These are phyloP conservation scores for Cladophialophora chaetospira DNA, from an alignment of 2,329 filamentous ascomycete species.

Conservation along the genomic window DNA sequence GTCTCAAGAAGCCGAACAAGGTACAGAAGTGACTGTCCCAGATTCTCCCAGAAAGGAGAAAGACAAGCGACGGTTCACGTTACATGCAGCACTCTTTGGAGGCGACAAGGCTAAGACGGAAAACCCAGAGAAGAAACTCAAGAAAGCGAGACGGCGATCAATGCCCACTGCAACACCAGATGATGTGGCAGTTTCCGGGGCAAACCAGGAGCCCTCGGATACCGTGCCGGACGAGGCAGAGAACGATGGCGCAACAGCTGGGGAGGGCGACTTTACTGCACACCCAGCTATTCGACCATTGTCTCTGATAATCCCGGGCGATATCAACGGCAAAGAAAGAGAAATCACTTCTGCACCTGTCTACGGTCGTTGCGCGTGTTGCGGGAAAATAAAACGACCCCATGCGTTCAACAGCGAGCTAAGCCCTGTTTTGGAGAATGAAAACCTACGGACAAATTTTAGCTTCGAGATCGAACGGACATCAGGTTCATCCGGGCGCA, in stretches of 20 bases:
- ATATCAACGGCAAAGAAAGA: conserved; percentile 31
- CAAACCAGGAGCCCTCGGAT: background rate
- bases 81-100: conserved; percentile 21
- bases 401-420: conserved; percentile 25
- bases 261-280: conserved; percentile 14
- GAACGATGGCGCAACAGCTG: conserved; percentile 14
- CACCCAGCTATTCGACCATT: conserved; percentile 29
- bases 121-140: conserved; percentile 19
- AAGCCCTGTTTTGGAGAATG: conserved; percentile 33
- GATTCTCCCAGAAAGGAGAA: conserved; percentile 27
- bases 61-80: conserved; percentile 22
- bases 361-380: conserved; percentile 32
- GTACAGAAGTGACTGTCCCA: background rate
- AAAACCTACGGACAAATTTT: conserved; percentile 32
- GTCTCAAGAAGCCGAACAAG: no score
- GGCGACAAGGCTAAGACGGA: conserved; percentile 17
- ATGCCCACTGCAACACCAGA: conserved; percentile 14
- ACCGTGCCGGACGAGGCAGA: conserved; percentile 1
- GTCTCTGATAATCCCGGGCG: conserved; percentile 22
- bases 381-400: conserved; percentile 31
- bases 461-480: conserved; percentile 31
- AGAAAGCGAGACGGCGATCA: conserved; percentile 24
- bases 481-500: conserved; percentile 15
- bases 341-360: conserved; percentile 22
- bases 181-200: background rate